Evolutionary conservation across 2,329 filamentous ascomycete genomes (phyloP).

Genomic region (Zymoseptoria passerinii): DNA sequence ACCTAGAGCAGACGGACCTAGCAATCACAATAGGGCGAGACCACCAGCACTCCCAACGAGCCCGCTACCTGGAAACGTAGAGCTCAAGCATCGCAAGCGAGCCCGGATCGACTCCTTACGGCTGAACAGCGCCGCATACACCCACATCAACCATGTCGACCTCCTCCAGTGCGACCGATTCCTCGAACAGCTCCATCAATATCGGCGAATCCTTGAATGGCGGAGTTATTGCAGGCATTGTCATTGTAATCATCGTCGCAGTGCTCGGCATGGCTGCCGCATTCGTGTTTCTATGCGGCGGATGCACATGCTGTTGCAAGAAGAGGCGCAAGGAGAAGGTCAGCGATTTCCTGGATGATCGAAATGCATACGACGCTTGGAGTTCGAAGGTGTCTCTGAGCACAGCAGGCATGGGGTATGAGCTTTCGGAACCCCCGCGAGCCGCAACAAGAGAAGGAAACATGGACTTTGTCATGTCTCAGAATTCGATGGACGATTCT

Average conservation of each 20-base stretch:
- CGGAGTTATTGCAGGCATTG: background rate
- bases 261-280: background rate
- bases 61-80: background rate
- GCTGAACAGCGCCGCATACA: background rate
- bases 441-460: background rate
- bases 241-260: background rate
- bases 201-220: background rate
- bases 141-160: background rate
- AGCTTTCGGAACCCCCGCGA: background rate
- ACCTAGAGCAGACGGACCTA: background rate
- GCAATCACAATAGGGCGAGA: background rate
- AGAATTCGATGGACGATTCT: background rate
- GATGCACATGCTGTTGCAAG: background rate
- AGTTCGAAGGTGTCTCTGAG: background rate
- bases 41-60: background rate
- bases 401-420: background rate
- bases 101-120: background rate
- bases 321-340: background rate
- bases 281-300: background rate
- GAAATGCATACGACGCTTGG: background rate
- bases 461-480: constrained; percentile 2
- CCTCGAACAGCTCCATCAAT: background rate
- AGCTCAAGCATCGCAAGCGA: background rate
- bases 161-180: background rate
- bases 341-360: background rate